Evolutionary conservation across 2,329 filamentous ascomycete species (phyloP), one percentile per base, ranked within the genome.

Genomic region (Xylariaceae sp.): DNA sequence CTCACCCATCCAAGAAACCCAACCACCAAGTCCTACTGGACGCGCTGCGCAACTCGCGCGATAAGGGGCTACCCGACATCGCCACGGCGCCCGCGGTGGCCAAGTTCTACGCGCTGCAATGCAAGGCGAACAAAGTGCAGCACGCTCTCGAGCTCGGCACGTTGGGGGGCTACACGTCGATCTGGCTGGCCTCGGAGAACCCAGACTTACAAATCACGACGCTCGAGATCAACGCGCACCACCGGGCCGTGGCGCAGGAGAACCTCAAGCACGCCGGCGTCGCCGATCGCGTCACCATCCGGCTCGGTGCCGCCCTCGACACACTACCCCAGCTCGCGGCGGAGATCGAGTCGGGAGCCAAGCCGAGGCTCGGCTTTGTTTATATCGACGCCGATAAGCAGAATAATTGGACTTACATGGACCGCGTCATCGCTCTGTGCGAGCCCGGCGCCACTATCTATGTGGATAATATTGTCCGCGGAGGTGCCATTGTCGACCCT

Each of bases 81-180:
- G 56, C 36, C 1, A 60, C 57, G 2, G 49, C 56, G 12, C 57
- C 57, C 9, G 44, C 23, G 6, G 23, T 62, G 2, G 53, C 56
- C 17, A 62, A 60, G 49, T 51, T 60, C 45, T 62, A 60, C 50
- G 60, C 60, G 7, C 41, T 62, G 53, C 60, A 62, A 12, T 62
- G 60, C 60, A 43, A 39, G 45, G 53, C 60, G 17, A 34, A 33
- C 24, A 7, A 6, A 12, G 56, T 56, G 21, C 31, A 33, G 46
- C 60, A 62, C 40, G 60, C 60, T 12, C 54, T 64, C 1, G 62
- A 64, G 36, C 23, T 64, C 43, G 62, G 62, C 29, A 64, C 62
- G 4, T 49, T 64, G 12, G 62, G 62, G n/a, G 62, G n/a, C n/a
- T 64, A 62, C 48, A 62, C 62, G n/a, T 52, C 56, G 6, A 55